Conservation (phyloP, 805 yeast species). For the Yamadazyma sp. region DNA sequence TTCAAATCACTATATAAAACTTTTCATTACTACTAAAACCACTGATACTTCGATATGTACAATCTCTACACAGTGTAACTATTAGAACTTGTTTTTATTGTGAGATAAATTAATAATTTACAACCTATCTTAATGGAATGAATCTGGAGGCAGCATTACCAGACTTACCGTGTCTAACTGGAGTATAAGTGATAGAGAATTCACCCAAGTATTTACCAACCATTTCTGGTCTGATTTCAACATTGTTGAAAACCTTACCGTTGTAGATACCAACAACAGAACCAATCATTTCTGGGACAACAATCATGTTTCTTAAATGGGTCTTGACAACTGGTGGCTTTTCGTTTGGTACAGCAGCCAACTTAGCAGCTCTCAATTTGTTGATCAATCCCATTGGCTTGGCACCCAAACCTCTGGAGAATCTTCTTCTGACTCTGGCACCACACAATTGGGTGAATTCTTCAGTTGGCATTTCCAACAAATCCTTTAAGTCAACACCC, state of each 20-base stretch:
- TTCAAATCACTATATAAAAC: too few relatives aligned
- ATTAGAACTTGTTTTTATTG: constrained; percentile 6
- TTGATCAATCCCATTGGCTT: constrained; percentile 95
- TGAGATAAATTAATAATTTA: constrained; percentile 11
- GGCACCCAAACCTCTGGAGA: constrained; percentile 94
- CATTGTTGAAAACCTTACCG: constrained; percentile 99
- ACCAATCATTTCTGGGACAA: constrained; percentile 99
- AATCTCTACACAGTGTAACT: too few relatives aligned
- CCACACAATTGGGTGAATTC: constrained; percentile 95
- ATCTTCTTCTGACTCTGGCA: constrained; percentile 99
- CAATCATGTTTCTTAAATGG: constrained; percentile 97
- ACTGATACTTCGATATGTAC: too few relatives aligned
- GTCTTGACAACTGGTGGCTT: constrained; percentile 98
- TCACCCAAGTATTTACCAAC: constrained; percentile 99
- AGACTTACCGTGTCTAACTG: constrained; percentile 99
- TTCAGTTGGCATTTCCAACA: constrained; percentile 91
- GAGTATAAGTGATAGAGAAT: constrained; percentile 99
- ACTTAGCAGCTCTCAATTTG: constrained; percentile 97
- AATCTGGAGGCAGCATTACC: constrained; percentile 80
- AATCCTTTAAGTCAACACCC: constrained; percentile 96
- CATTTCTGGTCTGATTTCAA: constrained; percentile 99
- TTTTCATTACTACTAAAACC: too few relatives aligned
- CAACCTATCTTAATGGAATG: constrained; percentile 57
- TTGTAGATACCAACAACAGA: constrained; percentile 98
- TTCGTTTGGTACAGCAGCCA: constrained; percentile 85